Percentiles rank a stretch among this genome's conserved stretches.
These are phyloP conservation scores for Pseudonectria foliicola DNA, from an alignment of 2,329 filamentous ascomycete genomes.

Conservation along the genomic window DNA sequence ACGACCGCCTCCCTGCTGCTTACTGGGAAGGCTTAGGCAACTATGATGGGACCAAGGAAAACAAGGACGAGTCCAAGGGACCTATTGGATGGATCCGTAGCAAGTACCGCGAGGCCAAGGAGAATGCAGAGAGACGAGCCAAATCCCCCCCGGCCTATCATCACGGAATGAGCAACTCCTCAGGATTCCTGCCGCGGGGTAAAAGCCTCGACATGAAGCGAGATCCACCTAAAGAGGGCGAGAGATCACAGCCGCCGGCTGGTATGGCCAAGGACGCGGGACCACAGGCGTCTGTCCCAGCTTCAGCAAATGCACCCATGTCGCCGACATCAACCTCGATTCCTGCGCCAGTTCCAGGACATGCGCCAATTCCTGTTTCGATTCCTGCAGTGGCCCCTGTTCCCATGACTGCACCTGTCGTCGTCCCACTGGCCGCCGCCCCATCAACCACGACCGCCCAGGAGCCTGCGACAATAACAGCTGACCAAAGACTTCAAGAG, in stretches of 20 bases:
- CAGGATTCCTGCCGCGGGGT: constrained; percentile 30
- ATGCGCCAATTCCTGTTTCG: constrained; percentile 1
- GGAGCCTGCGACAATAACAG: background rate
- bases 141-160: constrained; percentile 46
- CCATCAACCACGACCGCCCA: constrained; percentile 5
- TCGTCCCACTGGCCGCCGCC: background rate
- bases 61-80: constrained; percentile 42
- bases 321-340: constrained; percentile 3
- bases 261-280: background rate
- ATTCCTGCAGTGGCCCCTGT: background rate
- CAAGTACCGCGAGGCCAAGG: constrained; percentile 54
- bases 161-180: constrained; percentile 14
- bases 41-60: constrained; percentile 34
- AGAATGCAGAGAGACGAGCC: constrained; percentile 46
- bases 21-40: constrained; percentile 32
- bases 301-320: constrained; percentile 7
- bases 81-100: constrained; percentile 52
- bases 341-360: constrained; percentile 3
- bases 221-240: constrained; percentile 22
- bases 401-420: background rate
- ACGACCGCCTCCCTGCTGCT: constrained; percentile 34
- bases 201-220: constrained; percentile 44
- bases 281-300: constrained; percentile 7
- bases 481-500: background rate
- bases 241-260: constrained; percentile 4